These are phyloP conservation scores for Rhodomyrtus tomentosa DNA, from an alignment of 345 rosid species.

Conservation along the genomic window DNA sequence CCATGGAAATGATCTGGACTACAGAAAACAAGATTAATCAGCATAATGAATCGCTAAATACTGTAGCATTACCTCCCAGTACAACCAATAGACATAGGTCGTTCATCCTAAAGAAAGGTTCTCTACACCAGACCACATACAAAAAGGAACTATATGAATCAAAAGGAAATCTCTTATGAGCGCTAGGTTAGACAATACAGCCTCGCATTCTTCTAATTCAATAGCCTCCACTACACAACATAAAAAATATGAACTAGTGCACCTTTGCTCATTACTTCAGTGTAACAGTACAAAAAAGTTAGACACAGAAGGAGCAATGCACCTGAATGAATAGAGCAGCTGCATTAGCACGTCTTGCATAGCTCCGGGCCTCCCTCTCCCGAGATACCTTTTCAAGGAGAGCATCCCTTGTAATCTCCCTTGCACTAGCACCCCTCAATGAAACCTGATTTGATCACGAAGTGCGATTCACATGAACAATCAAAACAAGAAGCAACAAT, in stretches of 20 bases:
- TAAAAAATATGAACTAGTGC: not conserved
- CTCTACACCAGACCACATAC: not conserved
- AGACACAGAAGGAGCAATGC: not conserved
- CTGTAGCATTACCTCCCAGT: not conserved
- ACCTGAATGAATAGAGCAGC: constrained; percentile 72
- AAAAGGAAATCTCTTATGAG: not conserved
- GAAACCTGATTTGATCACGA: constrained; percentile 46
- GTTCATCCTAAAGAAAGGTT: not conserved
- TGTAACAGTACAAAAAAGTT: not conserved
- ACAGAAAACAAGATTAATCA: not conserved
- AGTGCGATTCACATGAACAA: not conserved
- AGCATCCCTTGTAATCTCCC: constrained; percentile 83
- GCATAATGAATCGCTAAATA: not conserved
- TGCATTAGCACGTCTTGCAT: constrained; percentile 60
- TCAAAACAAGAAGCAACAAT: not conserved
- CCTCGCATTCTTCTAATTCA: not conserved
- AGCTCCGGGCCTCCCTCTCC: constrained; percentile 75
- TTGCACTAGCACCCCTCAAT: constrained; percentile 82
- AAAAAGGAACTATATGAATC: not conserved
- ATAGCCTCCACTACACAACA: not conserved
- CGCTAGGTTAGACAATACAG: not conserved
- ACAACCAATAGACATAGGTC: not conserved
- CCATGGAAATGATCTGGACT: not conserved
- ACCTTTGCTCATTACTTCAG: not conserved
- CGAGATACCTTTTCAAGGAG: constrained; percentile 78